These are phyloP conservation scores for Thecaphora frezii DNA, from an alignment of 1,284 basidiomycete species.

Conservation along the genomic window DNA sequence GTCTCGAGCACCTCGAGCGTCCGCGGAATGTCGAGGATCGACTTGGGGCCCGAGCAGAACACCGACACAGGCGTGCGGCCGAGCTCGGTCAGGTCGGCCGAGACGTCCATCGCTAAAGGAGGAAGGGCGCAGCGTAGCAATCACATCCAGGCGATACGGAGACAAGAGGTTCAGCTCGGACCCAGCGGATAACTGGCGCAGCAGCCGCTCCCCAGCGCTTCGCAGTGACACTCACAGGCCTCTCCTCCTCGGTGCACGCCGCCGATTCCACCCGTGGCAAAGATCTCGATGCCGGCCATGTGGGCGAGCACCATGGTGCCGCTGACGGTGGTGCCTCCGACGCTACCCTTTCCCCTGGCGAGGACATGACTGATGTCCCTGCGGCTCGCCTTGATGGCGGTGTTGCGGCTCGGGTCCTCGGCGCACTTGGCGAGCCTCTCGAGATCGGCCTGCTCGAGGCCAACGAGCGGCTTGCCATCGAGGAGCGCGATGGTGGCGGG, in stretches of 20 bases:
- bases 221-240: slow-evolving; percentile 65
- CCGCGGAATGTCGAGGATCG: slow-evolving; percentile 85
- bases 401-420: slow-evolving; percentile 31
- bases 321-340: slow-evolving; percentile 90
- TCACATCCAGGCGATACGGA: background rate
- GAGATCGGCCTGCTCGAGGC: slow-evolving; percentile 71
- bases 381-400: slow-evolving; percentile 75
- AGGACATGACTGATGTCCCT: slow-evolving; percentile 82
- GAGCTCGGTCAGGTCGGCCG: slow-evolving; percentile 54
- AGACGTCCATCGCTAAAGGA: slow-evolving; percentile 78
- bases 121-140: background rate
- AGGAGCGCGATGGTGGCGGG: slow-evolving; percentile 91
- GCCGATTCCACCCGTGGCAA: slow-evolving; percentile 64
- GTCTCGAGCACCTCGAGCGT: slow-evolving; percentile 98
- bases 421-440: slow-evolving; percentile 68
- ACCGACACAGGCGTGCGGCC: slow-evolving; percentile 63
- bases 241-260: slow-evolving; percentile 94
- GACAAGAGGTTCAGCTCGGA: slow-evolving; percentile 1
- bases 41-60: slow-evolving; percentile 92
- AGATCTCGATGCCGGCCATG: slow-evolving; percentile 55
- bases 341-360: slow-evolving; percentile 64
- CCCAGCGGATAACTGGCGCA: background rate
- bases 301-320: slow-evolving; percentile 66
- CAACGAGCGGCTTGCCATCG: slow-evolving; percentile 81
- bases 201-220: background rate